phyloP scores from a whole-genome alignment of 169 alveolate species.

The Plasmodium ovale region DNA sequence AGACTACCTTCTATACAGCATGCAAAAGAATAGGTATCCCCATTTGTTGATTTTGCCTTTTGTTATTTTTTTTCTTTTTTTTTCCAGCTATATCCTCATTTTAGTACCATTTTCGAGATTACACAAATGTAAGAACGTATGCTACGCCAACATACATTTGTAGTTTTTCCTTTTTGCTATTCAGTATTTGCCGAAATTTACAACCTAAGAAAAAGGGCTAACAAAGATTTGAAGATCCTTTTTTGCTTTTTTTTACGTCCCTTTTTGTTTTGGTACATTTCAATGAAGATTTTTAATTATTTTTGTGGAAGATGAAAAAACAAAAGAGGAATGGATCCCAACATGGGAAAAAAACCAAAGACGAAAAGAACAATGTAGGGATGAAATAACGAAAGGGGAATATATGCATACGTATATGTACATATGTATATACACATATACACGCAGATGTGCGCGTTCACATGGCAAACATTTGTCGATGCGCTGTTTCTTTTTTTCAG shows the following conservation, averaged over 20 bases:
- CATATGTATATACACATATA: neutral
- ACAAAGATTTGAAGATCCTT: neutral
- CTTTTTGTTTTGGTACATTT: neutral
- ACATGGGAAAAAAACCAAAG: conserved; percentile 11
- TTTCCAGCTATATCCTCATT: too few species aligned
- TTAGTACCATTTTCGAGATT: too few species aligned
- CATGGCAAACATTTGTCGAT: neutral
- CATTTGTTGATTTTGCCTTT: too few species aligned
- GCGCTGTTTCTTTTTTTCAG: neutral
- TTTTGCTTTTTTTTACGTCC: neutral
- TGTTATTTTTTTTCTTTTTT: too few species aligned
- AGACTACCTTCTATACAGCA: too few species aligned
- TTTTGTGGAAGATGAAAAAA: conserved; percentile 22
- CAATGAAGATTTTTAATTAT: neutral
- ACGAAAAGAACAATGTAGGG: conserved; percentile 18
- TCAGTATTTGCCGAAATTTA: too few species aligned
- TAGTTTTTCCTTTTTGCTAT: too few species aligned
- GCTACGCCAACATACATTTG: neutral
- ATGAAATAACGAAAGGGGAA: neutral
- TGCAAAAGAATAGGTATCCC: too few species aligned
- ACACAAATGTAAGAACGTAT: neutral
- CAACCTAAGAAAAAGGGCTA: neutral
- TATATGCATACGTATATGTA: neutral
- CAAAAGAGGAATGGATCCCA: conserved; percentile 5
- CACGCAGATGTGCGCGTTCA: neutral